Evolutionary conservation across 306 rosid species (phyloP).

Genomic region (Begonia loranthoides): DNA sequence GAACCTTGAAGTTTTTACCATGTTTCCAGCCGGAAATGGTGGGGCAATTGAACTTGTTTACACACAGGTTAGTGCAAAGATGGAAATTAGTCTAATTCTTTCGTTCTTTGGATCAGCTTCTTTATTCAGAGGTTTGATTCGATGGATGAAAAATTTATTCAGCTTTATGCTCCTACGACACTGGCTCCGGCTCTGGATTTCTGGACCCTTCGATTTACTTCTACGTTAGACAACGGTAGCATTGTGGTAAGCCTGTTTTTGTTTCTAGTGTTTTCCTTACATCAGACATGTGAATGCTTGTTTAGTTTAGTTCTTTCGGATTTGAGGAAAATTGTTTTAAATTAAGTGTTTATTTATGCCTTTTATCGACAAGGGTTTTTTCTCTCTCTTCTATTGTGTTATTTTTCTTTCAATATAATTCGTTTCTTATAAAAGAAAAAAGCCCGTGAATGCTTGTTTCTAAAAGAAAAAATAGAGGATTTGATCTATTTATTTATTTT

Average conservation of each 20-base stretch:
- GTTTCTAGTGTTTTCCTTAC: background rate
- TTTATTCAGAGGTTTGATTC: background rate
- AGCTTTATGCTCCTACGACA: slow-evolving; percentile 88
- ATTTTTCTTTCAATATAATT: too few relatives aligned
- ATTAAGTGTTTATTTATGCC: too few relatives aligned
- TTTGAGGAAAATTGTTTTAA: too few relatives aligned
- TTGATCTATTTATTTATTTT: too few relatives aligned
- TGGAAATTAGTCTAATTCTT: background rate
- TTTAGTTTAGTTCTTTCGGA: background rate
- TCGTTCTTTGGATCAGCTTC: background rate
- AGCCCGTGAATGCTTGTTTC: too few relatives aligned
- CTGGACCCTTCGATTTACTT: slow-evolving; percentile 94
- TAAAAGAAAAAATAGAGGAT: too few relatives aligned
- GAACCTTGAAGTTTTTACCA: slow-evolving; percentile 83
- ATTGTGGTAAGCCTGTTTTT: slow-evolving; percentile 51
- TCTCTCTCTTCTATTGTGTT: too few relatives aligned
- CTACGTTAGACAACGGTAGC: slow-evolving; percentile 74
- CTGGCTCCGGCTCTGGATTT: slow-evolving; percentile 96
- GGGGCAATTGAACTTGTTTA: slow-evolving; percentile 87
- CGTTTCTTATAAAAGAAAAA: too few relatives aligned
- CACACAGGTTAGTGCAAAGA: slow-evolving; percentile 50
- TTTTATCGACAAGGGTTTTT: too few relatives aligned
- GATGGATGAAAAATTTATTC: slow-evolving; percentile 11
- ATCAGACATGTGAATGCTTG: background rate
- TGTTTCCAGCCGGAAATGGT: slow-evolving; percentile 82